Percentiles rank a stretch among this genome's conserved stretches.
Conservation (phyloP, 176 grass and related monocot genomes). For the Ensete ventricosum region DNA sequence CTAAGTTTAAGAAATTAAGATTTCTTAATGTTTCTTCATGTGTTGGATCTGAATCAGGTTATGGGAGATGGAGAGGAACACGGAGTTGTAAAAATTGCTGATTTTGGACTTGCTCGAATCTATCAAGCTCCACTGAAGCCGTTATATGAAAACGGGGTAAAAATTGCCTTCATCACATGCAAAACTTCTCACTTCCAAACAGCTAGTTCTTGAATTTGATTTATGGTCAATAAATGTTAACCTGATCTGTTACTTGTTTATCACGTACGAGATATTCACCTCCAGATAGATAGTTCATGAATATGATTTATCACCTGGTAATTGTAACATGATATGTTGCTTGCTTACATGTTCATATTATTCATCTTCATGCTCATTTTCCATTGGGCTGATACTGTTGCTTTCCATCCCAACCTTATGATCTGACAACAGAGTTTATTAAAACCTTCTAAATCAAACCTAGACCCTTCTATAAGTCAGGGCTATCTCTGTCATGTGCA, state of each 20-base stretch:
- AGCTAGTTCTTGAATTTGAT: background rate
- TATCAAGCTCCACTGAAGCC: constrained; percentile 99
- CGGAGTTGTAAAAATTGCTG: constrained; percentile 92
- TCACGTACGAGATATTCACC: background rate
- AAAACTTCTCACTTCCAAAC: background rate
- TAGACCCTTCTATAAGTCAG: too few species aligned
- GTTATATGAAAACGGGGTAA: constrained; percentile 91
- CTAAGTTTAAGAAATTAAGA: constrained; percentile 3
- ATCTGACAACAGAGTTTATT: too few species aligned
- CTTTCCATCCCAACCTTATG: too few species aligned
- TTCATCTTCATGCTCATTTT: background rate
- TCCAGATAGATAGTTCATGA: background rate
- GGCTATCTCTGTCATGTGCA: too few species aligned
- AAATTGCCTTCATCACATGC: background rate
- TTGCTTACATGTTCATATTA: background rate
- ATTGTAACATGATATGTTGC: background rate
- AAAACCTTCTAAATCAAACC: too few species aligned
- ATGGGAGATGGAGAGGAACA: constrained; percentile 99
- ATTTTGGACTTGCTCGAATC: constrained; percentile 98
- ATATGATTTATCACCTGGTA: background rate
- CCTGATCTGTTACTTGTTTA: background rate
- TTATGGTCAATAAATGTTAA: background rate
- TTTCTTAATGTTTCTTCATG: constrained; percentile 3
- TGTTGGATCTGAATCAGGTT: constrained; percentile 39
- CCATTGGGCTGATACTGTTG: too few species aligned